Base-by-base conservation (phyloP, 306 rosid genomes). In the Vigna radiata region DNA sequence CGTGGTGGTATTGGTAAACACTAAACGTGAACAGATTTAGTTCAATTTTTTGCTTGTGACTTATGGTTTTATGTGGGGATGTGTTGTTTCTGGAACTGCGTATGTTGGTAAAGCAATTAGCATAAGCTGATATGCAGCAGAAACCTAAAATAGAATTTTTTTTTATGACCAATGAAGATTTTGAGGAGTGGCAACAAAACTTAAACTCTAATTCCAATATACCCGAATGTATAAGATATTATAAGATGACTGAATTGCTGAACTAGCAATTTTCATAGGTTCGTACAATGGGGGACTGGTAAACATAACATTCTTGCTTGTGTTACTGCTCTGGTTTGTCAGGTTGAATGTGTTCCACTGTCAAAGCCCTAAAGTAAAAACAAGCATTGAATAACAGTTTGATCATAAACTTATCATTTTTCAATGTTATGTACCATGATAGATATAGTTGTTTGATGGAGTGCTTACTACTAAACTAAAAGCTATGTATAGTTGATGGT, bases 61-160 rank as follows among this genome's bases (percentile, higher is more conserved):
- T 67, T 70, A 41, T 74, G 21, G 48, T 37, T 56, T 52, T 18
- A 8, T 21, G 55, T 33, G 70, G 70, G 29, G 58, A 58, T 64
- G 23, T 48, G 44, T 37, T 75, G 29, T 68, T 68, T 74, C 53
- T 48, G 14, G 48, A 37, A 29, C 44, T 60, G 47, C 46, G 13
- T 52, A 62, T 52, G 69, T 23, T 19, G 49, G 47, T 16, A 14
- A 25, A 75, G 68, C 23, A 18, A 63, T 44, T 71, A 36, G 10
- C 17, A 37, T 29, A 39, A 70, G 39, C n/a, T 10, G 29, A 33
- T 3, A 0, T 17, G 5, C 25, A 5, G 50, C 10, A 8, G 69
- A 37, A 61, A 70, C 29, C 16, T 39, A n/a, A 25, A 49, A 62
- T 37, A 68, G 43, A 68, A 77, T 31, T 21, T 18, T 55, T 55